A percentile compares a stretch with the other conserved stretches of the same genome.
Conservation (phyloP, 139 green algal genomes). For the Eudorina sp. region DNA sequence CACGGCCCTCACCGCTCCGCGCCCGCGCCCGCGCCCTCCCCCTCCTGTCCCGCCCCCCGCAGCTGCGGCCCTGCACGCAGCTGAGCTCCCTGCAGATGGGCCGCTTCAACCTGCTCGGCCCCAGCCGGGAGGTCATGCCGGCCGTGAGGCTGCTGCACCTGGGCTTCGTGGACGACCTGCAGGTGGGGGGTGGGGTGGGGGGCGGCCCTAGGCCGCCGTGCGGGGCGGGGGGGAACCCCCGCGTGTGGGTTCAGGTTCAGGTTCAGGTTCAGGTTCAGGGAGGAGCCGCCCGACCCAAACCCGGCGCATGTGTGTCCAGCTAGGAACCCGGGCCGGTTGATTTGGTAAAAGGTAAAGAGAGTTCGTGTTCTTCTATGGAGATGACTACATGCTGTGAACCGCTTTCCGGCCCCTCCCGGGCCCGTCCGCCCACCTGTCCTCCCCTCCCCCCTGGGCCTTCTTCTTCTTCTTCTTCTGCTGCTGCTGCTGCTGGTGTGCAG, state of each 20-base stretch:
- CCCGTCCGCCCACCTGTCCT: not conserved
- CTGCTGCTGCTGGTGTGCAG: not conserved
- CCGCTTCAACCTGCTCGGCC: not conserved
- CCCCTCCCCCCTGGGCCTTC: not conserved
- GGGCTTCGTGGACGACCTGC: slow-evolving; percentile 49
- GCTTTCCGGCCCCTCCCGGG: no score
- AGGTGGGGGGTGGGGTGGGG: slow-evolving; percentile 11
- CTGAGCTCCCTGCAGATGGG: slow-evolving; percentile 32
- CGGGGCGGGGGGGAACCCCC: not conserved
- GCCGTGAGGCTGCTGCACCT: slow-evolving; percentile 27
- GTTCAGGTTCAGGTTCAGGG: no score
- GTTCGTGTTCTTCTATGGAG: no score
- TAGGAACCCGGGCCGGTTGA: no score
- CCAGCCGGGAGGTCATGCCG: not conserved
- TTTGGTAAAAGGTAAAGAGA: no score
- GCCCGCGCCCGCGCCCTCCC: not conserved
- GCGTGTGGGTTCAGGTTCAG: no score
- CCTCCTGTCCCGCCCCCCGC: not conserved
- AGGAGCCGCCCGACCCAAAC: no score
- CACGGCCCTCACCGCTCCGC: no score
- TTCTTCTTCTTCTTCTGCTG: not conserved
- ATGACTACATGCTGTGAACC: no score
- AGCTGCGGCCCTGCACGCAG: slow-evolving; percentile 22
- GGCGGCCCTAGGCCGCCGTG: not conserved
- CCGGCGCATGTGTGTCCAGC: no score